Conservation (phyloP, 2,329 filamentous ascomycete genomes). For the Colletotrichum caudatum region DNA sequence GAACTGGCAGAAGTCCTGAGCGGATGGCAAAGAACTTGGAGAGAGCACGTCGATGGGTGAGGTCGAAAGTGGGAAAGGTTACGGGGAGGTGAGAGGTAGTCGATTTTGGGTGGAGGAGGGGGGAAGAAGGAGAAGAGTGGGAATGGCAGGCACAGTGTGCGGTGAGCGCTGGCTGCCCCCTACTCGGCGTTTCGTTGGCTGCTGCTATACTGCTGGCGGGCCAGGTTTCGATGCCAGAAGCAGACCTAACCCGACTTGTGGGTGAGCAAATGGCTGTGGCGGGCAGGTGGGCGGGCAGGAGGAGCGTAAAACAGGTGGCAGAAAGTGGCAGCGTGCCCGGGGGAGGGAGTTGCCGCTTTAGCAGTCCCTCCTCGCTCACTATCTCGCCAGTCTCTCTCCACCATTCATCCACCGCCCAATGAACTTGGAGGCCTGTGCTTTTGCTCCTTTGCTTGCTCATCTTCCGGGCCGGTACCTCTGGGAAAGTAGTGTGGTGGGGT, state of each 20-base stretch:
- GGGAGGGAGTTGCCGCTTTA: conserved; percentile 39
- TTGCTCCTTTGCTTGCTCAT: conserved; percentile 27
- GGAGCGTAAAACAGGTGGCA: conserved; percentile 35
- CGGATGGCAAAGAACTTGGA: conserved; percentile 41
- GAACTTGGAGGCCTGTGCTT: conserved; percentile 8
- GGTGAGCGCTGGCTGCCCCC: conserved; percentile 28
- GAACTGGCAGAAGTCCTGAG: conserved; percentile 41
- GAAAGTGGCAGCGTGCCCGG: conserved; percentile 31
- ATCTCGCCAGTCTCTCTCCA: conserved; percentile 16
- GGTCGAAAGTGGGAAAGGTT: conserved; percentile 43
- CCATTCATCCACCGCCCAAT: background rate
- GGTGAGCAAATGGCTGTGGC: conserved; percentile 37
- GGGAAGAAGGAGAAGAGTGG: conserved; percentile 43
- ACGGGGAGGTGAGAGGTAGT: conserved; percentile 42
- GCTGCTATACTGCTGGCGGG: conserved; percentile 33
- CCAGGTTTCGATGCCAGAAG: conserved; percentile 38
- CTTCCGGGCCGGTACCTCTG: background rate
- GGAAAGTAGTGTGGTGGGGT: conserved; percentile 41
- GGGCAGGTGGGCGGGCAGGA: conserved; percentile 14
- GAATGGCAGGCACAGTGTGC: conserved; percentile 41
- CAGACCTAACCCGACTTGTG: conserved; percentile 42
- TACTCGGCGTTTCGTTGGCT: conserved; percentile 29
- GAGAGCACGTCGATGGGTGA: conserved; percentile 43
- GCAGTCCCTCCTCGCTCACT: conserved; percentile 1
- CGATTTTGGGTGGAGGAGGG: conserved; percentile 43